phyloP scores from a whole-genome alignment of 352 stramenopile genomes.

The Phytopythium sindhum region DNA sequence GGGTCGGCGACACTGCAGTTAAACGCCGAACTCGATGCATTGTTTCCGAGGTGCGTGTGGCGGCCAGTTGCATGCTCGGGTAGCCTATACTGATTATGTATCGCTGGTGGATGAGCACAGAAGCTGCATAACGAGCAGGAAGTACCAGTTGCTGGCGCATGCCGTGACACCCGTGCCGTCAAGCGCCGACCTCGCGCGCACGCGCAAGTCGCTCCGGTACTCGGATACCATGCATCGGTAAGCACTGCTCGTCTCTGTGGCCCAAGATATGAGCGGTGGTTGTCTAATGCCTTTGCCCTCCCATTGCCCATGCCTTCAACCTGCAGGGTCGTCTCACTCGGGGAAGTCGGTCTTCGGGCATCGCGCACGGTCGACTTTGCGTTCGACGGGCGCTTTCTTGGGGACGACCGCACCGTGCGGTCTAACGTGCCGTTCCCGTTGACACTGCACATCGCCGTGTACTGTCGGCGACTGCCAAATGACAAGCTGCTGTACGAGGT shows the following conservation, averaged over 20 bases:
- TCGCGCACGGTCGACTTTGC: conserved; percentile 43
- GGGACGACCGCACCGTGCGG: conserved; percentile 63
- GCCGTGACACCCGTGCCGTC: conserved; percentile 60
- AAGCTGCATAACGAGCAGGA: conserved; percentile 46
- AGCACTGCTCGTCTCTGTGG: not conserved
- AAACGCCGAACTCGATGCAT: conserved; percentile 25
- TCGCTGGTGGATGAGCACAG: not conserved
- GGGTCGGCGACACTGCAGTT: conserved; percentile 26
- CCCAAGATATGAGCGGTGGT: too few relatives aligned
- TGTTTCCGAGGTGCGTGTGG: conserved; percentile 44
- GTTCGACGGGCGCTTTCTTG: conserved; percentile 41
- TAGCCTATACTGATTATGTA: not conserved
- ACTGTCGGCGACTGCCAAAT: conserved; percentile 23
- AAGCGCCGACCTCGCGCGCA: conserved; percentile 51
- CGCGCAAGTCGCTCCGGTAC: conserved; percentile 32
- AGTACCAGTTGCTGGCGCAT: conserved; percentile 72
- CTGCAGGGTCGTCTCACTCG: conserved; percentile 34
- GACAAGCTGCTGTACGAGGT: conserved; percentile 34
- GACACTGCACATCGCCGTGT: conserved; percentile 56
- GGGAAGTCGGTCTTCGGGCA: conserved; percentile 11
- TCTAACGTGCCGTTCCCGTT: conserved; percentile 63
- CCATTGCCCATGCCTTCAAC: not conserved
- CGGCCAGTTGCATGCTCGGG: not conserved
- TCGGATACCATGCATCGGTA: conserved; percentile 49
- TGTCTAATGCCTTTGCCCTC: not conserved